phyloP scores from a whole-genome alignment of 768 basidiomycete genomes.

The Leccinum variicolor region DNA sequence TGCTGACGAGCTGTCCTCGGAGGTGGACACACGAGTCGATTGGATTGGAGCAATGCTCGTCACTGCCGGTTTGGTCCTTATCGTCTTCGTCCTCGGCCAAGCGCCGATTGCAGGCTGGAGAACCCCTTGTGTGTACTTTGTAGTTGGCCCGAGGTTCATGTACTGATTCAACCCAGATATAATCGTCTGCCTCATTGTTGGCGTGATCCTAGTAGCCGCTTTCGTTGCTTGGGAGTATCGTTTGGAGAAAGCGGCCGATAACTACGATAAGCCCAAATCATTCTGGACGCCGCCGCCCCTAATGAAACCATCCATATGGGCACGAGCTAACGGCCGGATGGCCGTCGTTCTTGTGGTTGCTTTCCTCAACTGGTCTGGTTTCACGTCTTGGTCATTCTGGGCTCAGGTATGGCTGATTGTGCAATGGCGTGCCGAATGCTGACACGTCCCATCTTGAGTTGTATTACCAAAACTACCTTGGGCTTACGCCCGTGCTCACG shows the following conservation, averaged over 20 bases:
- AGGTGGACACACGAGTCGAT: conserved; percentile 54
- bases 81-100: conserved; percentile 72
- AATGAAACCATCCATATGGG: conserved; percentile 63
- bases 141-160: conserved; percentile 20
- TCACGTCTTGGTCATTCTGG: conserved; percentile 55
- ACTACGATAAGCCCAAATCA: conserved; percentile 14
- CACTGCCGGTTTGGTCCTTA: conserved; percentile 62
- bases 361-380: conserved; percentile 62
- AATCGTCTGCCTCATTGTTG: conserved; percentile 62
- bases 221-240: conserved; percentile 69
- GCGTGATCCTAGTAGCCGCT: conserved; percentile 47
- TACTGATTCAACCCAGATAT: conserved; percentile 48
- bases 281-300: conserved; percentile 53
- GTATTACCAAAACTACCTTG: conserved; percentile 67
- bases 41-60: conserved; percentile 72
- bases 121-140: conserved; percentile 44
- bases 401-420: conserved; percentile 29
- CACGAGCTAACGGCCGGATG: conserved; percentile 57
- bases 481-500: conserved; percentile 52
- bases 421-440: not conserved
- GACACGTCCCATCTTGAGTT: conserved; percentile 37
- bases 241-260: conserved; percentile 40
- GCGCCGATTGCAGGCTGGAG: conserved; percentile 62
- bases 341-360: conserved; percentile 59
- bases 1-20: conserved; percentile 41